A percentile compares a stretch with the other conserved stretches of the same genome.
phyloP scores from a whole-genome alignment of 805 yeast species.

The Saturnispora quitensis region DNA sequence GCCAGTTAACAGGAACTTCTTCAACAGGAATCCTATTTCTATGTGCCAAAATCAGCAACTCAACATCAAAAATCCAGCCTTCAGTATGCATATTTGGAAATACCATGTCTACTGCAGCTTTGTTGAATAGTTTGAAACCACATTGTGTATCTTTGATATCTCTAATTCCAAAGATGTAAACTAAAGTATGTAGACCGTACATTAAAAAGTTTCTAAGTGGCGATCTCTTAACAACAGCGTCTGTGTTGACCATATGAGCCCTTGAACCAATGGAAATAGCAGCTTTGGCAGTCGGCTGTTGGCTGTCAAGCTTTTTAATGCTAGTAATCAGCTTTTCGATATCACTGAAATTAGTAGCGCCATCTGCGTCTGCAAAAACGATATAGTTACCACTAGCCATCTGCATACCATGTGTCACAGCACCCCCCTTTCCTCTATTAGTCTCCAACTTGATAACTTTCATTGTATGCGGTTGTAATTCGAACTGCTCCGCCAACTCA shows the following conservation, averaged over 20 bases:
- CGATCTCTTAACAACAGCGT: slow-evolving; percentile 92
- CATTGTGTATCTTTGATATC: slow-evolving; percentile 90
- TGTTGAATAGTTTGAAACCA: slow-evolving; percentile 89
- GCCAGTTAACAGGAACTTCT: slow-evolving; percentile 92
- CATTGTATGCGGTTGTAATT: slow-evolving; percentile 47
- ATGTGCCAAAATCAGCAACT: slow-evolving; percentile 71
- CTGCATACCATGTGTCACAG: slow-evolving; percentile 87
- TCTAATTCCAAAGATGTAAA: slow-evolving; percentile 82
- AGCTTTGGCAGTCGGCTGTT: slow-evolving; percentile 27
- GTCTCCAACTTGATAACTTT: slow-evolving; percentile 59
- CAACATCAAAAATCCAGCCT: slow-evolving; percentile 98
- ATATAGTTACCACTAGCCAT: slow-evolving; percentile 63
- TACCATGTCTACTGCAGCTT: slow-evolving; percentile 50
- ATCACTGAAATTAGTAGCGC: slow-evolving; percentile 80
- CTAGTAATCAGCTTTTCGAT: slow-evolving; percentile 40
- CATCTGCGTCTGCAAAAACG: slow-evolving; percentile 96
- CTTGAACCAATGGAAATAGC: slow-evolving; percentile 84
- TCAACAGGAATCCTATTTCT: slow-evolving; percentile 55
- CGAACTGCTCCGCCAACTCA: slow-evolving; percentile 41
- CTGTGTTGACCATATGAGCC: slow-evolving; percentile 93
- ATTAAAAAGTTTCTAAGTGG: slow-evolving; percentile 81
- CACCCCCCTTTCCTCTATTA: slow-evolving; percentile 95
- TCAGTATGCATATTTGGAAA: slow-evolving; percentile 94
- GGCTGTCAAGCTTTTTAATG: slow-evolving; percentile 26
- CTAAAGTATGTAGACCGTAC: slow-evolving; percentile 84